Base-by-base conservation (phyloP, 352 stramenopile species). In the Phytophthora sp. region DNA sequence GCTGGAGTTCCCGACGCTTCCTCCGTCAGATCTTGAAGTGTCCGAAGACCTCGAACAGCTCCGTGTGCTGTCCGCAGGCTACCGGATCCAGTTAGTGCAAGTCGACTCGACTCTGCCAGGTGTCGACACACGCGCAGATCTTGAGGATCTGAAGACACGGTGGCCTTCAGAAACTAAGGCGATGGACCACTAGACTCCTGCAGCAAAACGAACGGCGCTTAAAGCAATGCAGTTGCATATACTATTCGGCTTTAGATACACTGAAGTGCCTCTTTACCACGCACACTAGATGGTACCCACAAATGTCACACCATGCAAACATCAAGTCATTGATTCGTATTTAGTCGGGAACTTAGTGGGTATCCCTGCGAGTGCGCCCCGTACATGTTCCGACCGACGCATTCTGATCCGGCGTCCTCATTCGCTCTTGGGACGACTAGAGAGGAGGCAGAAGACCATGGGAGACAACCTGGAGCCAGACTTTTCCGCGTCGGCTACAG, bases 21-120 rank as follows among this genome's bases (percentile, higher is more conserved):
- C 76, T 27, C 46, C 51, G 18, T 91, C 79, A 16, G 30, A 68
- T 6, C 71, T 94, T 3, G 84, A 94, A 60, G 58, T 77, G 12
- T 71, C 60, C 38, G 86, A 96, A 66, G 88, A 94, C 57, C 80
- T 96, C 18, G 86, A 96, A 73, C 86, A 96, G 38, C 65, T 96
- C 7, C 84, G 88, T n/a, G 83, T 93, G 45, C 69, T 96, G n/a
- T 90, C 83, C 20, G 79, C 83, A 23, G 88, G 88, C 0, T 73
- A 89, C 68, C 79, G 75, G 47, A 95, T 95, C 68, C 79, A 83
- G 46, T 60, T 93, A 36, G 78, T 91, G 4, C 52, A 73, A 30
- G 86, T 95, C 7, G 73, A 84, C 15, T 77, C 67, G 24, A 89
- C 84, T 9, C 55, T 90, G 29, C 83, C 81, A 23, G 84, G 86